Conservation (phyloP, 73 alveolate species). For the Symbiodinium pilosum region DNA sequence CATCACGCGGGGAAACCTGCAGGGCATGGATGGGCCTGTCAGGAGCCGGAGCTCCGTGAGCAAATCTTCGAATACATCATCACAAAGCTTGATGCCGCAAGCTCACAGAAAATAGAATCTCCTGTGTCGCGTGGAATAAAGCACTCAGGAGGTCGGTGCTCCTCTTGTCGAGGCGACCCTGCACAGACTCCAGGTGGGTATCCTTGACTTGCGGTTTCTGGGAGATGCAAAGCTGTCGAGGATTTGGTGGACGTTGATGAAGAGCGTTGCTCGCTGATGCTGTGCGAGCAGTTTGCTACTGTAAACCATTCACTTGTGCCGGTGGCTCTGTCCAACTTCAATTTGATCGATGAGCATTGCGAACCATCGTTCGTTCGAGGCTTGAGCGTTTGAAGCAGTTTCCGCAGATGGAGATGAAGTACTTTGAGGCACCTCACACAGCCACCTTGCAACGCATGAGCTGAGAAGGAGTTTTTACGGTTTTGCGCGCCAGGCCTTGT, state of each 20-base stretch:
- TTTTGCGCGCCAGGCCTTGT: constrained; percentile 23
- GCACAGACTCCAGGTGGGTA: constrained; percentile 39
- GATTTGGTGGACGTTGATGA: constrained; percentile 78
- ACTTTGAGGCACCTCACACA: constrained; percentile 18
- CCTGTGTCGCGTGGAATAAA: not conserved
- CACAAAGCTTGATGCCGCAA: constrained; percentile 41
- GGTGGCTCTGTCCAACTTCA: not conserved
- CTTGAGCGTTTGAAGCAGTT: constrained; percentile 43
- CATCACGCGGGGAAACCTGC: not conserved
- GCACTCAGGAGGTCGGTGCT: constrained; percentile 18
- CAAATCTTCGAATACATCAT: constrained; percentile 87
- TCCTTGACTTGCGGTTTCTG: no score
- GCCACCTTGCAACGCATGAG: not conserved
- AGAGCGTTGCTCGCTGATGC: constrained; percentile 71
- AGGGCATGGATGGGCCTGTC: not conserved
- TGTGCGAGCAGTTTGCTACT: constrained; percentile 88
- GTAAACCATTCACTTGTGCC: constrained; percentile 61
- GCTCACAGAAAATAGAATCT: not conserved
- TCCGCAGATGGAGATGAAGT: constrained; percentile 91
- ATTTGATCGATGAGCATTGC: not conserved
- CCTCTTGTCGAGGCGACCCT: constrained; percentile 71
- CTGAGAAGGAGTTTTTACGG: not conserved
- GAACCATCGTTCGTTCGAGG: not conserved
- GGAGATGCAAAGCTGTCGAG: not conserved
- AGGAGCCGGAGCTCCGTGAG: constrained; percentile 91